Percentiles rank a stretch among this genome's conserved stretches.
Evolutionary conservation across 495 filamentous ascomycete species (phyloP).

Genomic region (Cladorrhinum samala): DNA sequence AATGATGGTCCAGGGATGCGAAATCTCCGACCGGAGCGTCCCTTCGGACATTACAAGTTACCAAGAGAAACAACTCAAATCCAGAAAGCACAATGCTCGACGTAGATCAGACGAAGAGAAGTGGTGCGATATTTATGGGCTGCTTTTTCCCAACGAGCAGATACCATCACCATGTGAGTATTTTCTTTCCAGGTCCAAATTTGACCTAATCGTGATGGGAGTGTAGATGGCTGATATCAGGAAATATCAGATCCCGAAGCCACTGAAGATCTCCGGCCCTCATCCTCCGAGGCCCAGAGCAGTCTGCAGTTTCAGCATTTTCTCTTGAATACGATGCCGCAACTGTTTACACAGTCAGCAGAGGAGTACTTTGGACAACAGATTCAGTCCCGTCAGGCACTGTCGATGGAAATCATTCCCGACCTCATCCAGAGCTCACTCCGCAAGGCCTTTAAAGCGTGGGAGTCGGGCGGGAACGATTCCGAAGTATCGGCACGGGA

Average conservation of each 20-base stretch:
- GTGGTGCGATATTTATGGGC: conserved; percentile 26
- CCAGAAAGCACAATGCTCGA: conserved; percentile 18
- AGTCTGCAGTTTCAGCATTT: conserved; percentile 23
- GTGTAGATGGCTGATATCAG: conserved; percentile 12
- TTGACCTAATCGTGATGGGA: not conserved
- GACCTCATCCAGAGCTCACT: conserved; percentile 21
- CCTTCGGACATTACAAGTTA: conserved; percentile 21
- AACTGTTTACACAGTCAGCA: conserved; percentile 18
- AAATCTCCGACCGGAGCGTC: conserved; percentile 3
- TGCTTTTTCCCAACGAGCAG: conserved; percentile 23
- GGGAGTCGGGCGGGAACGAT: conserved; percentile 13
- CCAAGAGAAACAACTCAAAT: conserved; percentile 25
- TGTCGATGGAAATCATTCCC: conserved; percentile 19
- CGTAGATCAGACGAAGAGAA: conserved; percentile 24
- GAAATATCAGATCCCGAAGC: conserved; percentile 21
- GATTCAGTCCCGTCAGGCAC: conserved; percentile 9
- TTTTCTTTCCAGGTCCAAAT: not conserved
- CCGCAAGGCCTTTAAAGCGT: conserved; percentile 18
- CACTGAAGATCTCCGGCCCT: conserved; percentile 17
- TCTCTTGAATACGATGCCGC: conserved; percentile 19
- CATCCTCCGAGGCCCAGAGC: conserved; percentile 13
- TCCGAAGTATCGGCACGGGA: not conserved
- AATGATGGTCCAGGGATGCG: conserved; percentile 15
- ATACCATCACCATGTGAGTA: conserved; percentile 30
- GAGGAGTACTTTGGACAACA: conserved; percentile 15